Conservation (phyloP, 208 protist genomes). For the Novymonas esmeraldas region DNA sequence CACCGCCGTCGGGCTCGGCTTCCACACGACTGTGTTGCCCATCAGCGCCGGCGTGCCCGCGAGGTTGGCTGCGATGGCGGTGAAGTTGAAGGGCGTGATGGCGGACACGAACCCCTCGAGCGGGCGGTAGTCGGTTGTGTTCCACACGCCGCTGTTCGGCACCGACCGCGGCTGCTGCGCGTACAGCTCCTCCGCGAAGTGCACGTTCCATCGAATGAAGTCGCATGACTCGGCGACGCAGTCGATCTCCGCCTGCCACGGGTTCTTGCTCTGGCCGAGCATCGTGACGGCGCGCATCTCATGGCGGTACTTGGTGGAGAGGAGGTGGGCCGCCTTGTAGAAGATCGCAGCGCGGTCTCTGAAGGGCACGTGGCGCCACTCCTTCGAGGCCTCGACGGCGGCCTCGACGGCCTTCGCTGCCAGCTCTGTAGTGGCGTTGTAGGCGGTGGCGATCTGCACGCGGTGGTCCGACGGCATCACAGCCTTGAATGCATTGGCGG, state of each 20-base stretch:
- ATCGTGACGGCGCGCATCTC: slow-evolving; percentile 94
- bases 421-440: slow-evolving; percentile 87
- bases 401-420: slow-evolving; percentile 90
- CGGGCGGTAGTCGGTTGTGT: slow-evolving; percentile 95
- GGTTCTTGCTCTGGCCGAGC: slow-evolving; percentile 97
- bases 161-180: slow-evolving; percentile 85
- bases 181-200: slow-evolving; percentile 95
- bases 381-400: slow-evolving; percentile 71
- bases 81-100: slow-evolving; percentile 98
- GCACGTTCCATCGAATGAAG: slow-evolving; percentile 96
- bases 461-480: slow-evolving; percentile 84
- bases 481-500: slow-evolving; percentile 62
- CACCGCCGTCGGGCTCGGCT: slow-evolving; percentile 93
- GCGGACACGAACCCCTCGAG: slow-evolving; percentile 97
- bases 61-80: slow-evolving; percentile 97
- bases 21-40: slow-evolving; percentile 97
- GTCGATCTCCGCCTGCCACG: slow-evolving; percentile 98
- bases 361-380: slow-evolving; percentile 86
- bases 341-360: slow-evolving; percentile 94
- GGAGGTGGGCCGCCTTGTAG: slow-evolving; percentile 92
- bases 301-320: slow-evolving; percentile 86
- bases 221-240: slow-evolving; percentile 94
- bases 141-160: slow-evolving; percentile 88
- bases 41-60: slow-evolving; percentile 95
- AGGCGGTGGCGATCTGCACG: slow-evolving; percentile 70